Evolutionary conservation across 78 protist genomes (phyloP), one percentile per base, ranked within the genome.

Genomic region (Dictyostelium intermedium): DNA sequence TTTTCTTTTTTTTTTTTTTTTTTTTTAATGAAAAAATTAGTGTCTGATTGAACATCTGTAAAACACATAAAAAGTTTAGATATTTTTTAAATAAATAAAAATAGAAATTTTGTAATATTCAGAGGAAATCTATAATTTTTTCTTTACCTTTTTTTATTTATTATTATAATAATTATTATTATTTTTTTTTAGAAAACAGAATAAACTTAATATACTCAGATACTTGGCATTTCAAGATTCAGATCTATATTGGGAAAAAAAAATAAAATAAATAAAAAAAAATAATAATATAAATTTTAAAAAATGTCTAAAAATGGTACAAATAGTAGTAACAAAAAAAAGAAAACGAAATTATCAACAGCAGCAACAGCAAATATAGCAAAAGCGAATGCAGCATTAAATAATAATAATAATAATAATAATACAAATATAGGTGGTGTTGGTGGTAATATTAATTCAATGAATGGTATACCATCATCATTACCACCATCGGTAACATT

Each of bases 401-500:
- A 66, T 66, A 61, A 10, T 9, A 61, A 61, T 61, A 61, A 25
- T 60, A 60, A 60, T 60, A 60, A 23, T 47, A 60, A 60, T 30
- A 72, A 34, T 34, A 34, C 23, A 1, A 70, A 34, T 72, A 72
- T 18, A 72, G 45, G 34, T 72, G 39, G 74, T 9, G 35, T 8
- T 27, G 13, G 10, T 7, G 39, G 35, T 20, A n/a, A n/a, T 60
- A 60, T 61, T 5, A 66, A 66, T 27, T 66, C 74, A 66, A 66
- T 56, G 25, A 56, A 56, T 56, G 66, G 66, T 56, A 56, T 56
- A 27, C 35, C 35, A n/a, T 27, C 60, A 20, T 37, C 56, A 69
- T 43, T 89, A 79, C 94, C 94, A 32, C 76, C 87, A 25, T 43
- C 85, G 3, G 27, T 61, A 18, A 80, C 94, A 23, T 81, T 89